A percentile compares a stretch with the other conserved stretches of the same genome.
These are phyloP conservation scores for Saturnispora serradocipensis DNA, from an alignment of 805 yeast species.

Conservation along the genomic window DNA sequence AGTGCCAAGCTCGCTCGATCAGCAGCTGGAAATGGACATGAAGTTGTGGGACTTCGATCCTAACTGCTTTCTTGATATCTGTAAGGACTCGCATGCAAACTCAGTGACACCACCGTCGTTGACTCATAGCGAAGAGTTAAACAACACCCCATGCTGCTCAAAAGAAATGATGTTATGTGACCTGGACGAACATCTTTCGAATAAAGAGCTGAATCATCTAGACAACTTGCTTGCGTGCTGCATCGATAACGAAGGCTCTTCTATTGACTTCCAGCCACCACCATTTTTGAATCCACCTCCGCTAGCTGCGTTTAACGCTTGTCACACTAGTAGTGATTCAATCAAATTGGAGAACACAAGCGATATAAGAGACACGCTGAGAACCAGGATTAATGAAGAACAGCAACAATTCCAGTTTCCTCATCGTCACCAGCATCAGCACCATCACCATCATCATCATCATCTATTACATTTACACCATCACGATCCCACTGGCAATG, in stretches of 20 bases:
- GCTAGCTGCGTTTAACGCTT: background rate
- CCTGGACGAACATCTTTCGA: constrained; percentile 4
- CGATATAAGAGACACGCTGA: constrained; percentile 2
- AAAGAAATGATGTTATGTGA: constrained; percentile 5
- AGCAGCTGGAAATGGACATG: background rate
- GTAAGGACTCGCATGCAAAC: background rate
- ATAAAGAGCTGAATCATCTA: background rate
- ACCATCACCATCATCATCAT: constrained; percentile 12
- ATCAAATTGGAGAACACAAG: background rate
- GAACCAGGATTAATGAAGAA: background rate
- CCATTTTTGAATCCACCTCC: background rate
- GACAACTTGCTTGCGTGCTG: constrained; percentile 2
- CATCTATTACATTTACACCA: constrained; percentile 14
- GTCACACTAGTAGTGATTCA: background rate
- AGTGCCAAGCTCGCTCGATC: background rate
- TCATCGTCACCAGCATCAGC: background rate
- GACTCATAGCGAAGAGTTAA: background rate
- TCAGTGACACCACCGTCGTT: background rate
- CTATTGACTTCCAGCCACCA: background rate
- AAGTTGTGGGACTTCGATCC: constrained; percentile 9
- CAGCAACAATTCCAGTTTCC: background rate
- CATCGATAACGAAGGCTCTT: background rate
- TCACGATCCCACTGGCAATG: constrained; percentile 7
- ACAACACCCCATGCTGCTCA: constrained; percentile 1
- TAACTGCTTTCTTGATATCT: constrained; percentile 5